A percentile compares a stretch with the other conserved stretches of the same genome.
Evolutionary conservation across 768 basidiomycete genomes (phyloP).

Genomic region (Tulasnella sp.): DNA sequence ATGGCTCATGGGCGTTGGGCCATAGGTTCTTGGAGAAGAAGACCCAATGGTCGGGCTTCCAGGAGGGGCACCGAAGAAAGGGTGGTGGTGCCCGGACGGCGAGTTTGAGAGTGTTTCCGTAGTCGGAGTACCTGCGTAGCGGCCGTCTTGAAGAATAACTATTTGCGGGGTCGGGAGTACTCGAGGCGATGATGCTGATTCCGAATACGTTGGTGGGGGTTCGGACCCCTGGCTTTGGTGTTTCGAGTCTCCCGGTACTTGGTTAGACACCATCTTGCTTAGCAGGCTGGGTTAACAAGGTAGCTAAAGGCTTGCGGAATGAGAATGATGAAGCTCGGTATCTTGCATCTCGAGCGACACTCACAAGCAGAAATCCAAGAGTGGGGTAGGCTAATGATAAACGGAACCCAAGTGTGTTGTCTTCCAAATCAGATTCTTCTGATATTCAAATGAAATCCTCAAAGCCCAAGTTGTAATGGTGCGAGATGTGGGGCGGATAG

Average conservation of each 20-base stretch:
- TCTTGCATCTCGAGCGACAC: background rate
- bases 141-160: background rate
- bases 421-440: background rate
- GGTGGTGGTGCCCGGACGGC: slow-evolving; percentile 1
- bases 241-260: background rate
- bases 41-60: background rate
- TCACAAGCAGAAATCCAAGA: background rate
- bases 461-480: background rate
- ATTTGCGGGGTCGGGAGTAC: background rate
- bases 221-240: background rate
- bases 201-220: background rate
- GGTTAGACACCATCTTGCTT: background rate
- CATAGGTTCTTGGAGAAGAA: background rate
- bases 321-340: background rate
- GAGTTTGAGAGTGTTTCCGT: background rate
- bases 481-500: background rate
- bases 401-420: background rate
- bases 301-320: background rate
- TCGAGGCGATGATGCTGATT: background rate
- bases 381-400: background rate
- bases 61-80: slow-evolving; percentile 10
- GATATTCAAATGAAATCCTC: background rate
- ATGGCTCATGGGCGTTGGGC: slow-evolving; percentile 4
- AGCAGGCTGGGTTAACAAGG: background rate
- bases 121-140: background rate